phyloP scores from a whole-genome alignment of 768 basidiomycete genomes.

The Suillus americanus region DNA sequence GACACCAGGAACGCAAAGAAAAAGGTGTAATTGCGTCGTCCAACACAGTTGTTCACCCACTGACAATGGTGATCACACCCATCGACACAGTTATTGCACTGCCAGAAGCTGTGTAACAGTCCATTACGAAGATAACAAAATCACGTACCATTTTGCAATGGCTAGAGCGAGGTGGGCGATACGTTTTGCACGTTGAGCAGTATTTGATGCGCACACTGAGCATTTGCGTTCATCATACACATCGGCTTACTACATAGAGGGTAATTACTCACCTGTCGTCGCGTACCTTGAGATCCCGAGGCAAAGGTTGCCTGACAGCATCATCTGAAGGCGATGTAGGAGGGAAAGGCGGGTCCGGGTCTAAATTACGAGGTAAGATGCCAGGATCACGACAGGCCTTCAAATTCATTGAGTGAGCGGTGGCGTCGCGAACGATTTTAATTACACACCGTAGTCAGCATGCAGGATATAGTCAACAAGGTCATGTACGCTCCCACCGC shows the following conservation, averaged over 20 bases:
- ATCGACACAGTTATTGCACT: constrained; percentile 98
- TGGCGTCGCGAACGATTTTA: constrained; percentile 5
- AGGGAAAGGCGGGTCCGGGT: constrained; percentile 81
- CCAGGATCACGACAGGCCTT: constrained; percentile 84
- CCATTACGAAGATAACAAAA: neutral
- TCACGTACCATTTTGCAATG: constrained; percentile 88
- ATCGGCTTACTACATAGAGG: neutral
- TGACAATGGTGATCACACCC: constrained; percentile 91
- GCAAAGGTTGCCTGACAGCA: constrained; percentile 61
- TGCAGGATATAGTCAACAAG: constrained; percentile 68
- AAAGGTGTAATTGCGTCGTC: constrained; percentile 91
- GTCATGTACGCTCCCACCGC: constrained; percentile 62
- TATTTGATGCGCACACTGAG: constrained; percentile 87
- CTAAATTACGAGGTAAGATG: constrained; percentile 84
- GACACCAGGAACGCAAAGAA: constrained; percentile 85
- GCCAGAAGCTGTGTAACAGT: constrained; percentile 7
- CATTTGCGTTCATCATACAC: constrained; percentile 5
- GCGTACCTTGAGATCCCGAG: constrained; percentile 80
- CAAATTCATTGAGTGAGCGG: constrained; percentile 7
- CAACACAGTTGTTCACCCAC: constrained; percentile 95
- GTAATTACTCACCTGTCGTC: constrained; percentile 61
- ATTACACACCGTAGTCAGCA: constrained; percentile 70
- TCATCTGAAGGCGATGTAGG: constrained; percentile 63
- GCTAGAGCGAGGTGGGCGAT: constrained; percentile 90
- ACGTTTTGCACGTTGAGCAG: constrained; percentile 89